Base-by-base conservation (phyloP, 495 filamentous ascomycete genomes). In the Tirmania nivea region DNA sequence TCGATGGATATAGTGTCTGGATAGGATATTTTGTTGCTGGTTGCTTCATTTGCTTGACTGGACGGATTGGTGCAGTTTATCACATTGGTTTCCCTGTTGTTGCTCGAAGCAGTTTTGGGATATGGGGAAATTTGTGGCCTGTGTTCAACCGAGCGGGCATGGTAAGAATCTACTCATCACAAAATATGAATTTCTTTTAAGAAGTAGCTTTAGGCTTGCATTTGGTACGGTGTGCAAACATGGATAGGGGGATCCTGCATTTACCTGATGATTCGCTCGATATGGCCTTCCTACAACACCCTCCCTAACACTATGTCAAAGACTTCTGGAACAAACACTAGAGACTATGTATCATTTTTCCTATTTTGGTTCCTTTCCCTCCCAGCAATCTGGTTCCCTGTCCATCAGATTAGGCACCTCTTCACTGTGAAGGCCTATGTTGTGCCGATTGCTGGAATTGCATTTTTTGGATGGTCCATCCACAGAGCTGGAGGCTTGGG, bases 371-470 rank as follows among this genome's bases (percentile, higher is more conserved):
- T 84, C 5, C 62, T 71, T 57, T 85, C 80, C 34, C 68, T 92
- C n/a, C 85, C 85, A 0, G 84, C 83, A 8, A 80, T 95, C 50
- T 95, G 85, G 81, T 81, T 80, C 61, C 80, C 79, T 0, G 80
- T 84, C 8, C 76, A 83, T 60, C 70, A 80, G 67, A 75, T 84
- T 59, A 70, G 88, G 51, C 88, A 94, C 67, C 71, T 95, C 19
- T 95, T 95, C 66, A 94, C 88, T 17, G 84, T 83, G 61, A 95
- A 95, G 69, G 75, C 86, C 7, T 83, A 77, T 62, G 78, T 92
- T 56, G 88, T 92, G 3, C 88, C 88, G 0, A 72, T 75, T 42
- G 86, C 86, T 25, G 87, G 83, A 45, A 73, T 94, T 52, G 76
- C 83, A 20, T 94, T 88, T 72, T 86, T 94, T 67, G 86, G 87